phyloP scores from a whole-genome alignment of 2,329 filamentous ascomycete species.

The Sphaerulina musiva region DNA sequence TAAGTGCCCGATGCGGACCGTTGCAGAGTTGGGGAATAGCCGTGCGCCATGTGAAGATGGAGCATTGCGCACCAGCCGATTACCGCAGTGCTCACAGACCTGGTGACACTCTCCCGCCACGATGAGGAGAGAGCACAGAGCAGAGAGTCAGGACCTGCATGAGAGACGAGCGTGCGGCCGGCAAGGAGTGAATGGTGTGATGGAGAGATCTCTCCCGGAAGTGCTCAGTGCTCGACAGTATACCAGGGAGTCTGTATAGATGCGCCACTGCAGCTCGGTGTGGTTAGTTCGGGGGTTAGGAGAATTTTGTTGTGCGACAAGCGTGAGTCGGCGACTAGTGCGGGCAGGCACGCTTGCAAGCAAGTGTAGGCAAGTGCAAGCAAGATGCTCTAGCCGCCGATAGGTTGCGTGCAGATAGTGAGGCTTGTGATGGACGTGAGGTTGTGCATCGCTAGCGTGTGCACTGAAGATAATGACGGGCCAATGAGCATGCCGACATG shows the following conservation, averaged over 20 bases:
- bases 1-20: constrained; percentile 21
- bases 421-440: constrained; percentile 12
- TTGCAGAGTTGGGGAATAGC: constrained; percentile 20
- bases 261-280: not conserved
- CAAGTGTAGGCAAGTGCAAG: too few species aligned
- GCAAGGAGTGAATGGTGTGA: too few species aligned
- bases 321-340: too few species aligned
- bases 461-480: not conserved
- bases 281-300: too few species aligned
- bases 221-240: too few species aligned
- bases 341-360: too few species aligned
- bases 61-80: constrained; percentile 9
- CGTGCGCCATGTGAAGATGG: constrained; percentile 15
- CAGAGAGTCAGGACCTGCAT: constrained; percentile 13
- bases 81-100: constrained; percentile 1
- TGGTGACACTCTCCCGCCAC: too few species aligned
- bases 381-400: constrained; percentile 18
- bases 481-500: not conserved
- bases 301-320: too few species aligned
- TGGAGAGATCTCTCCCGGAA: too few species aligned
- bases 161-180: not conserved
- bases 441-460: constrained; percentile 1
- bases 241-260: too few species aligned
- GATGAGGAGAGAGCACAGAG: too few species aligned
- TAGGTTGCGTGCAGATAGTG: constrained; percentile 13